phyloP scores from a whole-genome alignment of 169 alveolate species.

The Ophryocystis elektroscirrha region DNA sequence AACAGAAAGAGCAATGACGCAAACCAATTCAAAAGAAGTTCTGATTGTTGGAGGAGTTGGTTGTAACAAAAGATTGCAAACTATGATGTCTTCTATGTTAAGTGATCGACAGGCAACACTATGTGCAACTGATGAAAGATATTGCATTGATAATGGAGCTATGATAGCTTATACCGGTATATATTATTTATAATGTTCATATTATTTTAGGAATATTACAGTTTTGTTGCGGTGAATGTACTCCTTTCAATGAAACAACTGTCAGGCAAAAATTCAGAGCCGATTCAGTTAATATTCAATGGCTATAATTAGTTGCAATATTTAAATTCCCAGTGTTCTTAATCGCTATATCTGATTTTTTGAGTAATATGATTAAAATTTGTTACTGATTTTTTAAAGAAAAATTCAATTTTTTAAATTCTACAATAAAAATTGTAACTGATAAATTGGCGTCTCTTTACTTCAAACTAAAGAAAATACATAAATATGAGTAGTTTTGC shows the following conservation, averaged over 20 bases:
- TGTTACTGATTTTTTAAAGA: too few relatives aligned
- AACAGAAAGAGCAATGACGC: slow-evolving; percentile 95
- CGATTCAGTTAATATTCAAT: slow-evolving; percentile 65
- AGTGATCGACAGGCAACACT: slow-evolving; percentile 74
- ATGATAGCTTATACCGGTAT: slow-evolving; percentile 91
- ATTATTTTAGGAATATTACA: too few relatives aligned
- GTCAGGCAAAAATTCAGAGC: slow-evolving; percentile 70
- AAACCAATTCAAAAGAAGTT: slow-evolving; percentile 70
- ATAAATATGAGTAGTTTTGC: too few relatives aligned
- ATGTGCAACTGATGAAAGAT: slow-evolving; percentile 93
- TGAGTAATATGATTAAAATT: too few relatives aligned
- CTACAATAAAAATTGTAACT: too few relatives aligned
- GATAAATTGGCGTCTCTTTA: too few relatives aligned
- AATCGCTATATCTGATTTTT: too few relatives aligned
- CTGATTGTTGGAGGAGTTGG: slow-evolving; percentile 97
- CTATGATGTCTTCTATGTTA: slow-evolving; percentile 83
- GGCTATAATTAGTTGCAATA: too few relatives aligned
- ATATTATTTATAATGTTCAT: too few relatives aligned
- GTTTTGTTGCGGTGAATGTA: slow-evolving; percentile 32
- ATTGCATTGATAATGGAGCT: slow-evolving; percentile 96
- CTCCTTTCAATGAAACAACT: slow-evolving; percentile 40
- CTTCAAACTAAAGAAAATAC: too few relatives aligned
- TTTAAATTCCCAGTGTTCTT: too few relatives aligned
- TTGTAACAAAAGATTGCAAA: slow-evolving; percentile 77
- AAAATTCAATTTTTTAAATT: too few relatives aligned